Evolutionary conservation across 148 eudicot genomes (phyloP), one percentile per base, ranked within the genome.

Genomic region (Camellia granthamiana): DNA sequence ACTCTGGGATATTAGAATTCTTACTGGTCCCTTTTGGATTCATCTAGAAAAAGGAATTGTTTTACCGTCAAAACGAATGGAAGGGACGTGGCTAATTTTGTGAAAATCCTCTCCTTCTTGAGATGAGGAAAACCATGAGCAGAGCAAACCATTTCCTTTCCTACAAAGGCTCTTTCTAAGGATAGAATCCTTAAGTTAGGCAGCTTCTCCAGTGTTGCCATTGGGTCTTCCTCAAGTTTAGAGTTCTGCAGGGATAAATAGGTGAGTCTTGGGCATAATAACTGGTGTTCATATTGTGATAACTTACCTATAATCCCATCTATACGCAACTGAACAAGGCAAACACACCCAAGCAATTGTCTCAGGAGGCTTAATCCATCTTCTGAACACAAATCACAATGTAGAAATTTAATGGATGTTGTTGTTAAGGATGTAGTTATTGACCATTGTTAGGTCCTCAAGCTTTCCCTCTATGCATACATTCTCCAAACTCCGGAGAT

Each of bases 81-180:
- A 3, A 69, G 73, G 52, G 11, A 69, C 6, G 47, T 69, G 73
- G n/a, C 23, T 7, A 14, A 69, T 21, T 69, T 14, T 69, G 73
- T 46, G 12, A 69, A 69, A 16, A 69, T 69, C 73, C 18, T 43
- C 73, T 4, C 73, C 73, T 69, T 69, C 73, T 56, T 63, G 23
- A 87, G 89, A 62, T 69, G 30, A 2, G 71, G 80, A 68, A 30
- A 87, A 47, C 85, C 71, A 7, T 4, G 19, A 4, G 55, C 47
- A 5, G 83, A 30, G 59, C 86, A 86, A 60, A 72, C 54, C 77
- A 83, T 72, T 61, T 11, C 5, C 0, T 63, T 30, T 5, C 68
- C 81, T 0, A 47, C 6, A 62, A 71, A 78, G 44, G 51, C 69
- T 18, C 0, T 7, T 2, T 16, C 8, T 6, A 82, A 18, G 1